These are phyloP conservation scores for Withania somnifera DNA, from an alignment of 305 asterid species.

Conservation along the genomic window DNA sequence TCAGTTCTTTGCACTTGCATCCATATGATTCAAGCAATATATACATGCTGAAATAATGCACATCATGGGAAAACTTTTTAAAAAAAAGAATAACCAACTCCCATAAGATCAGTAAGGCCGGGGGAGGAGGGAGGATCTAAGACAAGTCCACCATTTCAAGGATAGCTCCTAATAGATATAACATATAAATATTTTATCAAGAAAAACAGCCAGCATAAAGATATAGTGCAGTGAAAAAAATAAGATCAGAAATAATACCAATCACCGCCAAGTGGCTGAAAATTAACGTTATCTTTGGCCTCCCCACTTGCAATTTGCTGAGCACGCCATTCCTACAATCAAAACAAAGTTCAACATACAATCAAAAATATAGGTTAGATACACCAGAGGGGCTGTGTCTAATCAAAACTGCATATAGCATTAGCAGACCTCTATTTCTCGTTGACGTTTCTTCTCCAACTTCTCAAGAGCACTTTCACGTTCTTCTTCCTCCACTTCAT, in stretches of 20 bases:
- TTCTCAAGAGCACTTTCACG: slow-evolving; percentile 63
- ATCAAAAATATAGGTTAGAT: background rate
- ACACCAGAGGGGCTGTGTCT: background rate
- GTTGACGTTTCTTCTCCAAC: slow-evolving; percentile 71
- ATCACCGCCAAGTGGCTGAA: slow-evolving; percentile 98
- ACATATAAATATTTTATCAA: background rate
- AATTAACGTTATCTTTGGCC: slow-evolving; percentile 87
- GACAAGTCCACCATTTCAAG: background rate
- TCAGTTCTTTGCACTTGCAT: background rate
- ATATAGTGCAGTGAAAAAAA: background rate
- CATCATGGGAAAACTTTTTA: background rate
- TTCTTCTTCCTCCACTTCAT: slow-evolving; percentile 72
- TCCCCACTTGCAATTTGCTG: slow-evolving; percentile 89
- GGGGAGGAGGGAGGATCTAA: background rate
- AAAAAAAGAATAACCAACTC: background rate
- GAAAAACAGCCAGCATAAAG: background rate
- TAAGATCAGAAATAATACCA: slow-evolving; percentile 39
- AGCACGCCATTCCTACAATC: slow-evolving; percentile 81
- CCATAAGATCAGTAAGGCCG: background rate
- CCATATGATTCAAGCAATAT: background rate
- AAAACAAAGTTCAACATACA: slow-evolving; percentile 19
- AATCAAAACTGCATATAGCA: slow-evolving; percentile 1
- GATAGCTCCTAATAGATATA: background rate
- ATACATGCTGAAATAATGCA: background rate
- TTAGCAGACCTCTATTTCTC: slow-evolving; percentile 78